phyloP scores from a whole-genome alignment of 179 eudicot species.

The Beta corolliflora region DNA sequence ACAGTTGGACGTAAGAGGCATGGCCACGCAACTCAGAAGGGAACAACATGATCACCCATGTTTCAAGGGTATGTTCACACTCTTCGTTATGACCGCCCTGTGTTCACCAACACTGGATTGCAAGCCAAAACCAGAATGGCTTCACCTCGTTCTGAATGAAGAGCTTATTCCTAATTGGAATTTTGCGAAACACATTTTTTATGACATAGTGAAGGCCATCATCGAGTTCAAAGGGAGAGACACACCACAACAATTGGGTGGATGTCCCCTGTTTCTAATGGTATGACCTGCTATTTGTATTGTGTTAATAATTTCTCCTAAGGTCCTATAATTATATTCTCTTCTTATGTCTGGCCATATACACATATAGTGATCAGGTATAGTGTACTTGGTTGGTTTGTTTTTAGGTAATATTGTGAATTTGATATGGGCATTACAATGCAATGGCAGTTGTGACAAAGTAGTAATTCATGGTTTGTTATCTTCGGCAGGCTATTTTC shows the following conservation, averaged over 20 bases:
- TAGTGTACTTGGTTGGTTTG: too few relatives aligned
- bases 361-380: too few relatives aligned
- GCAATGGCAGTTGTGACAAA: neutral
- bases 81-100: neutral
- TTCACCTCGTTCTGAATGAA: neutral
- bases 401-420: neutral
- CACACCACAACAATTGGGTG: neutral
- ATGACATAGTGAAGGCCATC: neutral
- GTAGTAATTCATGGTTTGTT: too few relatives aligned
- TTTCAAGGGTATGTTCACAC: neutral
- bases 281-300: neutral
- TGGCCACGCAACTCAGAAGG: neutral
- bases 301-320: too few relatives aligned
- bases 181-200: neutral
- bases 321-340: too few relatives aligned
- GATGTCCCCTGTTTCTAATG: neutral
- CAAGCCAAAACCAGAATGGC: neutral
- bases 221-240: neutral
- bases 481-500: neutral
- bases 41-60: neutral
- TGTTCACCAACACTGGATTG: neutral
- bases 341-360: too few relatives aligned
- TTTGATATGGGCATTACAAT: neutral
- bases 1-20: neutral
- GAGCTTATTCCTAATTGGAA: neutral